phyloP scores from a whole-genome alignment of 208 protist genomes.

The Trypanosoma avium region DNA sequence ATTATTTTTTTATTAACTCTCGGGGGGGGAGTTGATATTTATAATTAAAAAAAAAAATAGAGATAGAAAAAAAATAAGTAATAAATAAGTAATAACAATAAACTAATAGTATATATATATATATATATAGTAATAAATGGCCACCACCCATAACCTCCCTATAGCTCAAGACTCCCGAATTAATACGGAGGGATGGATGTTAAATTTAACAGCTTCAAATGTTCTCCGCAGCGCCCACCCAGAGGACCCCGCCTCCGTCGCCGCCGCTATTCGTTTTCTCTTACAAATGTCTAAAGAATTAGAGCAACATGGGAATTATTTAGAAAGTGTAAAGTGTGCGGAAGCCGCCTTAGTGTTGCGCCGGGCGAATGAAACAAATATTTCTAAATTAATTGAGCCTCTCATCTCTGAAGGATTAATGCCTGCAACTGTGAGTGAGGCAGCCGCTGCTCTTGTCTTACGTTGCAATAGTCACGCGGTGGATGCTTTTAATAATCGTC shows the following conservation, averaged over 20 bases:
- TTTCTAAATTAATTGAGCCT: slow-evolving; percentile 28
- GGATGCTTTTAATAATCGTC: slow-evolving; percentile 50
- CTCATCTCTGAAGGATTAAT: slow-evolving; percentile 18
- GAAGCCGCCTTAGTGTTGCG: slow-evolving; percentile 77
- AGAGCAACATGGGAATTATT: slow-evolving; percentile 66
- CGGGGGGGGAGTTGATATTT: no score
- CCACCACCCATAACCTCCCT: neutral
- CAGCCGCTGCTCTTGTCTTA: slow-evolving; percentile 59
- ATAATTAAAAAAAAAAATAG: no score
- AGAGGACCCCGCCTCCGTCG: slow-evolving; percentile 19
- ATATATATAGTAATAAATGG: neutral
- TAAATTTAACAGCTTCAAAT: neutral
- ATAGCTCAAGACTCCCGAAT: neutral
- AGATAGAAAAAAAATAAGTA: no score
- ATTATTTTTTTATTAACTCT: no score
- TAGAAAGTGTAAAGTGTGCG: slow-evolving; percentile 70
- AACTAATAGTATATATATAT: neutral
- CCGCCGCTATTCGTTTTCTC: slow-evolving; percentile 60
- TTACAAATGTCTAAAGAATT: slow-evolving; percentile 54
- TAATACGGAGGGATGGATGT: slow-evolving; percentile 4
- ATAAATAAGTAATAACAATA: no score
- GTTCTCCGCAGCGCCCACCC: slow-evolving; percentile 9
- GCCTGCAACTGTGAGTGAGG: slow-evolving; percentile 30
- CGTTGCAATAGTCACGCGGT: slow-evolving; percentile 85
- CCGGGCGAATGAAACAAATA: slow-evolving; percentile 27